Percentiles rank a stretch among this genome's conserved stretches.
phyloP scores from a whole-genome alignment of 768 basidiomycete genomes.

The Phylloporus sp. region DNA sequence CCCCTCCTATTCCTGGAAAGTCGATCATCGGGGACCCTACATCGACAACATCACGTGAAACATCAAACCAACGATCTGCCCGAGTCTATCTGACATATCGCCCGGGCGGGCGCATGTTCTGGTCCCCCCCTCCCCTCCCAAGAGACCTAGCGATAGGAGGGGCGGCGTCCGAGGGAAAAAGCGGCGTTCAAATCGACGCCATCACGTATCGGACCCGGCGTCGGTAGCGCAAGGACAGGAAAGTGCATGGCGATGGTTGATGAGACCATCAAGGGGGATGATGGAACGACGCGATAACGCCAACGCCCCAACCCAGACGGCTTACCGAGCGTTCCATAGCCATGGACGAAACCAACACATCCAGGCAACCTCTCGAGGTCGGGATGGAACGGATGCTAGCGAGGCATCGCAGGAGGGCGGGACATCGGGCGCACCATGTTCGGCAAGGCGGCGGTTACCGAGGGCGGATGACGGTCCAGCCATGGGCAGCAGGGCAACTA shows the following conservation, averaged over 20 bases:
- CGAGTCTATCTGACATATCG: not conserved
- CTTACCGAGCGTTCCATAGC: conserved; percentile 1
- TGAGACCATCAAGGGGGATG: conserved; percentile 1
- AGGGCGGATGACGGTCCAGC: not conserved
- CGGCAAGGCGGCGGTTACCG: not conserved
- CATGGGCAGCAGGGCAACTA: not conserved
- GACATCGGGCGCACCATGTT: not conserved
- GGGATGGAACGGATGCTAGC: conserved; percentile 2
- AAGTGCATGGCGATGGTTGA: not conserved
- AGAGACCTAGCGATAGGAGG: not conserved
- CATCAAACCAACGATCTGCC: not conserved
- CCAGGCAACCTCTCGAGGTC: no score
- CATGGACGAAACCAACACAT: no score
- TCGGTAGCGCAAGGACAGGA: not conserved
- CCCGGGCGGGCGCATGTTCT: not conserved
- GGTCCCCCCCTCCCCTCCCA: no score
- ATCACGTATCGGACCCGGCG: not conserved
- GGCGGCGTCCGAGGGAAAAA: not conserved
- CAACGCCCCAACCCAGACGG: not conserved
- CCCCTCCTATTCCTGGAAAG: not conserved
- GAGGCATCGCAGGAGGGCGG: not conserved
- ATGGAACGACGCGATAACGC: conserved; percentile 6
- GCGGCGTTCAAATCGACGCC: not conserved
- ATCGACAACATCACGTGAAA: no score
- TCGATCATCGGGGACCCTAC: conserved; percentile 9